These are phyloP conservation scores for Curvularia hawaiiensis DNA, from an alignment of 2,329 filamentous ascomycete genomes.

Conservation along the genomic window DNA sequence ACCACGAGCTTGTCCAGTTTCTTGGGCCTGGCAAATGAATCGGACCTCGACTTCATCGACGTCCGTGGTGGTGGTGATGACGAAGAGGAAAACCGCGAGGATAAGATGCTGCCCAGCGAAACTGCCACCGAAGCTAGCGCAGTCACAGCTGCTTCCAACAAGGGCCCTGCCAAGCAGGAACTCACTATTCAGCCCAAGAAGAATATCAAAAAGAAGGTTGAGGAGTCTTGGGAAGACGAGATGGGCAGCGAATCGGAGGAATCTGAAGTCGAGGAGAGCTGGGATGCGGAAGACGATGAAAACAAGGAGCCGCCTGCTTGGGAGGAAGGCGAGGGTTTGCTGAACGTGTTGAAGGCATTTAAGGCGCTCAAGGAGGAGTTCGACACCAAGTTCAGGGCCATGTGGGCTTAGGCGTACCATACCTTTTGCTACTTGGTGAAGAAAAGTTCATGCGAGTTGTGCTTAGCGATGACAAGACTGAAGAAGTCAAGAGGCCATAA, in stretches of 20 bases:
- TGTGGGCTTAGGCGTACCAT: constrained; percentile 58
- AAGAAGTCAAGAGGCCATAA: neutral
- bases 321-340: constrained; percentile 55
- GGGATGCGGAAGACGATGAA: constrained; percentile 33
- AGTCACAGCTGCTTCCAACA: constrained; percentile 27
- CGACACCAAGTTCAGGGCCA: constrained; percentile 66
- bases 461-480: neutral
- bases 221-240: constrained; percentile 49
- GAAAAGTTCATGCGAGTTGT: neutral
- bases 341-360: constrained; percentile 65
- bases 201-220: constrained; percentile 43
- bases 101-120: constrained; percentile 41
- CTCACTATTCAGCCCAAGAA: constrained; percentile 47
- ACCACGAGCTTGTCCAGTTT: constrained; percentile 67
- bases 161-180: constrained; percentile 34
- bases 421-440: neutral
- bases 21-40: constrained; percentile 55
- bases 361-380: constrained; percentile 63
- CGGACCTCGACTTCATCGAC: constrained; percentile 58
- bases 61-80: constrained; percentile 58
- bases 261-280: constrained; percentile 31
- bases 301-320: constrained; percentile 40
- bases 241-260: constrained; percentile 40
- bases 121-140: constrained; percentile 24
- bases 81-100: constrained; percentile 53